Evolutionary conservation across 352 stramenopile genomes (phyloP).

Genomic region (Phytophthora fragariae): DNA sequence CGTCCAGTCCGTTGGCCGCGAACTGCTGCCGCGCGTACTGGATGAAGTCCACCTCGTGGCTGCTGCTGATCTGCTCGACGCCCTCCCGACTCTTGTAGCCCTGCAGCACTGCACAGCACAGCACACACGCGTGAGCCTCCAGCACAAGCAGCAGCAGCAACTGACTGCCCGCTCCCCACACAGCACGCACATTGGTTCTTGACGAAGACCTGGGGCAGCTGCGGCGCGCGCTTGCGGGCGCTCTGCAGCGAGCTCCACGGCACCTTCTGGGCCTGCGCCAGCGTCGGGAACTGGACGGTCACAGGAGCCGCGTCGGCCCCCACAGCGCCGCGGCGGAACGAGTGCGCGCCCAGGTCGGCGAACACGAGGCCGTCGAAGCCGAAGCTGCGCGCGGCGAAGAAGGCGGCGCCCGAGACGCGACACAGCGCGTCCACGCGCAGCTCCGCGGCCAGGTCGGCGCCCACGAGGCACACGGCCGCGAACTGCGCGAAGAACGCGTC

Average conservation of each 20-base stretch:
- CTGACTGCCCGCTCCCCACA: not conserved
- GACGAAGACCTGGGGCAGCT: constrained; percentile 79
- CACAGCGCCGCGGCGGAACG: constrained; percentile 60
- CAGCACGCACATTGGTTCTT: constrained; percentile 73
- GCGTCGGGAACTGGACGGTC: constrained; percentile 63
- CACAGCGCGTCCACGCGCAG: constrained; percentile 70
- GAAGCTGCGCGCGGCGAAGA: constrained; percentile 81
- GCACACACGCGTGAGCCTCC: not conserved
- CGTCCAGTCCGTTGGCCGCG: constrained; percentile 57
- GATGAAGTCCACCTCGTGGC: constrained; percentile 57
- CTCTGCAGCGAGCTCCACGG: constrained; percentile 75
- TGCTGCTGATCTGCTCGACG: constrained; percentile 13
- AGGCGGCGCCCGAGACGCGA: constrained; percentile 60
- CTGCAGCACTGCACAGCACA: constrained; percentile 60
- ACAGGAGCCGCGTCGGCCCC: constrained; percentile 39
- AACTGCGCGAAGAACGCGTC: constrained; percentile 91
- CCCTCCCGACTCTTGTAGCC: constrained; percentile 50
- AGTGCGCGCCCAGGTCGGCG: constrained; percentile 73
- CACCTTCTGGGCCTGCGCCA: constrained; percentile 56
- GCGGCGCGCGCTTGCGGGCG: constrained; percentile 70
- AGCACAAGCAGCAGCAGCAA: not conserved
- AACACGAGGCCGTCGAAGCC: constrained; percentile 86
- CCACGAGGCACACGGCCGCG: constrained; percentile 83
- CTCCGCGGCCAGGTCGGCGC: constrained; percentile 53
- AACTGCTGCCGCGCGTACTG: constrained; percentile 62